A percentile compares a stretch with the other conserved stretches of the same genome.
phyloP scores from a whole-genome alignment of 352 stramenopile genomes.

The Globisporangium megalacanthum region DNA sequence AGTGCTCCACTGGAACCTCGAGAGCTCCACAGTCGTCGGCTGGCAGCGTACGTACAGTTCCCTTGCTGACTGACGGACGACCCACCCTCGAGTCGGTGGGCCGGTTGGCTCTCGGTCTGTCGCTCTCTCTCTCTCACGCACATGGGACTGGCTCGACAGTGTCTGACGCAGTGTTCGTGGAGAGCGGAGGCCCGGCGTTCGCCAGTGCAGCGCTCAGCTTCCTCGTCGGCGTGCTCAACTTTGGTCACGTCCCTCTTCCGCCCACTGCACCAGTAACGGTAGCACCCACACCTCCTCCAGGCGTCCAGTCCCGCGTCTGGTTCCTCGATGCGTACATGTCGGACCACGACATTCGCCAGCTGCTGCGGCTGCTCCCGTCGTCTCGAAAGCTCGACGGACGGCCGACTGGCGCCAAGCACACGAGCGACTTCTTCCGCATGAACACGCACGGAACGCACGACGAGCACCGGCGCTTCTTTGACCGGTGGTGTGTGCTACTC shows the following conservation, averaged over 20 bases:
- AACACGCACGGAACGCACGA: conserved; percentile 59
- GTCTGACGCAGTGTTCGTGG: conserved; percentile 67
- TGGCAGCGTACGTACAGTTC: conserved; percentile 47
- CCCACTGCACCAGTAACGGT: conserved; percentile 3
- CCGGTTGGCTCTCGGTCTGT: neutral
- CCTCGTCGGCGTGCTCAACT: conserved; percentile 54
- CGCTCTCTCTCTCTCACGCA: neutral
- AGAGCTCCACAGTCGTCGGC: conserved; percentile 54
- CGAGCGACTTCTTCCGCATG: conserved; percentile 37
- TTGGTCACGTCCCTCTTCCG: conserved; percentile 30
- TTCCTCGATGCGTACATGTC: conserved; percentile 72
- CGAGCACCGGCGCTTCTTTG: conserved; percentile 50
- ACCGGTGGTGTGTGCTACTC: conserved; percentile 69
- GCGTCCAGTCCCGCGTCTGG: conserved; percentile 45
- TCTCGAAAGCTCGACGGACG: conserved; percentile 34
- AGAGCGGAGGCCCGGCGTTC: conserved; percentile 56
- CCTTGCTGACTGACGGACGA: neutral
- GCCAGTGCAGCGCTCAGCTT: conserved; percentile 41
- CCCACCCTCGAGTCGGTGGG: neutral
- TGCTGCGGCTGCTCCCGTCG: conserved; percentile 41
- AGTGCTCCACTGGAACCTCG: conserved; percentile 54
- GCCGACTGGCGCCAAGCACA: conserved; percentile 37
- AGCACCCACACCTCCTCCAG: too few relatives aligned
- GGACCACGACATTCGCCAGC: conserved; percentile 48
- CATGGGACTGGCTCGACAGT: conserved; percentile 21